Conservation (phyloP, 345 rosid genomes). For the Populus davidiana region DNA sequence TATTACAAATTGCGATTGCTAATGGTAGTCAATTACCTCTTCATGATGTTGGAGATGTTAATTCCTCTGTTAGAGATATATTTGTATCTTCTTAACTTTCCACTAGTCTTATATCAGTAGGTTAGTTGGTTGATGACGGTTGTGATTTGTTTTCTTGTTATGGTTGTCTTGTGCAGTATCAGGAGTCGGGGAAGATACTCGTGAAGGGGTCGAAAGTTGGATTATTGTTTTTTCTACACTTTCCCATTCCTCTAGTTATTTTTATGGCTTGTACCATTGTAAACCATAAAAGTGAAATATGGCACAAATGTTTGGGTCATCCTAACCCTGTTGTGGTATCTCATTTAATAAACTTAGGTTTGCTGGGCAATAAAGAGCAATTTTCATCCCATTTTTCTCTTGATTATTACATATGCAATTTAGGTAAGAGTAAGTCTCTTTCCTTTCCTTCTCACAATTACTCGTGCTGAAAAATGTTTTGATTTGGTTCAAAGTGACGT, state of each 20-base stretch:
- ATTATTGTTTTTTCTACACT: not conserved
- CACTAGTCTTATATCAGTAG: not conserved
- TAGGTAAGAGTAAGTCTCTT: too few species aligned
- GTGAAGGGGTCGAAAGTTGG: not conserved
- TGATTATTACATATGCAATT: not conserved
- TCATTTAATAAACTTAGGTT: not conserved
- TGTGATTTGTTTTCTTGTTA: not conserved
- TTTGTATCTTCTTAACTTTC: not conserved
- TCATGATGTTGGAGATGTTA: not conserved
- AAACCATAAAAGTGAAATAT: not conserved
- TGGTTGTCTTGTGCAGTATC: not conserved
- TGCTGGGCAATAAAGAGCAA: not conserved
- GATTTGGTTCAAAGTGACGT: too few species aligned
- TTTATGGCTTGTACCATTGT: not conserved
- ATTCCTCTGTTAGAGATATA: not conserved
- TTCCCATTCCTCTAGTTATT: not conserved
- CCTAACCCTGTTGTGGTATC: not conserved
- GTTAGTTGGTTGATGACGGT: not conserved
- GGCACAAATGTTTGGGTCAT: conserved; percentile 2
- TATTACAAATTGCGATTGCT: not conserved
- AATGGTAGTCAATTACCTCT: not conserved
- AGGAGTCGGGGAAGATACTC: not conserved
- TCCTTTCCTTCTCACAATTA: too few species aligned
- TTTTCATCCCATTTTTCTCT: too few species aligned
- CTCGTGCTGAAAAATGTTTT: too few species aligned